These are phyloP conservation scores for Fusarium agapanthi DNA, from an alignment of 2,329 filamentous ascomycete species.

Conservation along the genomic window DNA sequence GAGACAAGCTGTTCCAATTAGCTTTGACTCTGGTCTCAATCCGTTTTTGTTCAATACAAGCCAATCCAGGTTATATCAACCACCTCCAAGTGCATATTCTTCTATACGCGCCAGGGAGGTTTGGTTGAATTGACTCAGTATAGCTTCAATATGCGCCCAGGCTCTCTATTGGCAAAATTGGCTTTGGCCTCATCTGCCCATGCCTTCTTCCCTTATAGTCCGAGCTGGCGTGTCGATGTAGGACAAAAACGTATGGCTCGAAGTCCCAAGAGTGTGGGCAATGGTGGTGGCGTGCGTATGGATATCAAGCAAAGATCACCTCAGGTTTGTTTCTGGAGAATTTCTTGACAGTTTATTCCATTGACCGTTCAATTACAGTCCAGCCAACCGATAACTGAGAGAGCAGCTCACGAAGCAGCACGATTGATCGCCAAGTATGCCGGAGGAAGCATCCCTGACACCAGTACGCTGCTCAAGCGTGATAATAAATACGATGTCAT, in stretches of 20 bases:
- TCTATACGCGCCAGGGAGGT: background rate
- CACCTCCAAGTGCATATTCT: background rate
- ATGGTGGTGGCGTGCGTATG: conserved; percentile 48
- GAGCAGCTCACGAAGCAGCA: conserved; percentile 50
- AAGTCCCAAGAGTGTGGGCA: conserved; percentile 37
- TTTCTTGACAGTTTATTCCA: background rate
- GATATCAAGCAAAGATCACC: conserved; percentile 51
- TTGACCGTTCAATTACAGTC: conserved; percentile 42
- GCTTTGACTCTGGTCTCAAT: background rate
- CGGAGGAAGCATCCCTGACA: conserved; percentile 21
- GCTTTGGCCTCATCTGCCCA: conserved; percentile 55
- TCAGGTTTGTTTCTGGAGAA: conserved; percentile 42
- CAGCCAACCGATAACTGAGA: conserved; percentile 45
- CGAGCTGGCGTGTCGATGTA: conserved; percentile 47
- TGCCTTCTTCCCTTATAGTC: conserved; percentile 59
- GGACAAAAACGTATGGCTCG: conserved; percentile 34
- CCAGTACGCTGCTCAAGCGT: conserved; percentile 45
- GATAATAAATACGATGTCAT: conserved; percentile 59
- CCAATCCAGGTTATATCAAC: conserved; percentile 16
- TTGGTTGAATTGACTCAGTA: conserved; percentile 6
- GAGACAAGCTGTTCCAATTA: conserved; percentile 33
- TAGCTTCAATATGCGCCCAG: conserved; percentile 52
- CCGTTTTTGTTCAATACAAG: conserved; percentile 5
- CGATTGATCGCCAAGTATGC: conserved; percentile 54
- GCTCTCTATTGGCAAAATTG: conserved; percentile 54